A percentile compares a stretch with the other conserved stretches of the same genome.
Conservation (phyloP, 108 stramenopile genomes). For the Licmophora abbreviata region DNA sequence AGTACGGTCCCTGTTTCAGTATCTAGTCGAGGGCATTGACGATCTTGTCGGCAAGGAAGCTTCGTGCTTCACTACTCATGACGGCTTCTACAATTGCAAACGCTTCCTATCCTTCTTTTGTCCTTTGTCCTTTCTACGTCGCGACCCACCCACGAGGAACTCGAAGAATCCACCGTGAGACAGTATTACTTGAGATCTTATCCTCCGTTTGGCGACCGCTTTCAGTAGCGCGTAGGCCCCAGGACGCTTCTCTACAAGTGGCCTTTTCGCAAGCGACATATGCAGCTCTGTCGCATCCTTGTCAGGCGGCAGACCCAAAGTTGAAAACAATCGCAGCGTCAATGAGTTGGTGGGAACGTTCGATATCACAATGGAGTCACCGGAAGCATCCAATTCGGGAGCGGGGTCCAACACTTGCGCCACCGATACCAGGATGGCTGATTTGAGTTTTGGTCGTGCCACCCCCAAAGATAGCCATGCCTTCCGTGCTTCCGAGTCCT, state of each 20-base stretch:
- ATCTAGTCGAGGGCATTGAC: slow-evolving; percentile 9
- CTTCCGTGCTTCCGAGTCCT: slow-evolving; percentile 10
- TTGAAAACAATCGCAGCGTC: slow-evolving; percentile 1
- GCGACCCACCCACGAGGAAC: slow-evolving; percentile 8
- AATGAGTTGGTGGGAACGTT: slow-evolving; percentile 6
- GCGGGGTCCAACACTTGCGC: slow-evolving; percentile 19
- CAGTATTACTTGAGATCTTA: slow-evolving; percentile 14
- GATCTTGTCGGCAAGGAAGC: slow-evolving; percentile 17
- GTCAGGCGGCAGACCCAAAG: slow-evolving; percentile 10
- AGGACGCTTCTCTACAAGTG: slow-evolving; percentile 10
- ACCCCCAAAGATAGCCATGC: slow-evolving; percentile 17
- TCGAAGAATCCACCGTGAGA: slow-evolving; percentile 14
- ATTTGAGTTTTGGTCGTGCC: slow-evolving; percentile 21
- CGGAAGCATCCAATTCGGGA: neutral
- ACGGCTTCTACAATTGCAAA: slow-evolving; percentile 13
- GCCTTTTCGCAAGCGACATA: slow-evolving; percentile 4
- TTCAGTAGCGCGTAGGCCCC: slow-evolving; percentile 15
- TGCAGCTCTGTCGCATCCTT: slow-evolving; percentile 11
- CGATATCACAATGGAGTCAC: neutral
- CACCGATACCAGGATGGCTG: slow-evolving; percentile 15
- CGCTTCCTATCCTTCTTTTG: slow-evolving; percentile 22
- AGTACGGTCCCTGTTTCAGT: slow-evolving; percentile 16
- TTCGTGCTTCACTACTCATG: slow-evolving; percentile 7
- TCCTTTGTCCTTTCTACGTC: slow-evolving; percentile 9
- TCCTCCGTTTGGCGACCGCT: slow-evolving; percentile 14